These are phyloP conservation scores for Aspergillus ruber DNA, from an alignment of 2,329 filamentous ascomycete genomes.

Conservation along the genomic window DNA sequence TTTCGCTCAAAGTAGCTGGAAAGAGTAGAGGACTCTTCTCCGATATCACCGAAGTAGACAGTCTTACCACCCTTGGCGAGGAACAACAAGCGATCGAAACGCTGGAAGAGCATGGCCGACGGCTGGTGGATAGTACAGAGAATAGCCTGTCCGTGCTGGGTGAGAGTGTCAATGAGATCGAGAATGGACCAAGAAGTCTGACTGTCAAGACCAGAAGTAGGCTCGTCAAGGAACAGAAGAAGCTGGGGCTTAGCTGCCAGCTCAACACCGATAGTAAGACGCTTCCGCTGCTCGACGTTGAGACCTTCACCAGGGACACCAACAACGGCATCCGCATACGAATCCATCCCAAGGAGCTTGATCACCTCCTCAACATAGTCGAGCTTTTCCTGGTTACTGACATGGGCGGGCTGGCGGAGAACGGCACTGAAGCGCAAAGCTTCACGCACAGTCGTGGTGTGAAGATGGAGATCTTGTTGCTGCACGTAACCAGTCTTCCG, in stretches of 20 bases:
- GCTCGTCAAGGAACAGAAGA: constrained; percentile 88
- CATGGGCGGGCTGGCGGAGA: constrained; percentile 71
- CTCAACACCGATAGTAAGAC: constrained; percentile 92
- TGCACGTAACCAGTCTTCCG: constrained; percentile 89
- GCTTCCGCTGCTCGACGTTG: constrained; percentile 60
- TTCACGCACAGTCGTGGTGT: constrained; percentile 80
- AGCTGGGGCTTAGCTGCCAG: constrained; percentile 85
- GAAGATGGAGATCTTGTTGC: constrained; percentile 83
- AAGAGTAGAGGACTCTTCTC: constrained; percentile 51
- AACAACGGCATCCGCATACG: constrained; percentile 83
- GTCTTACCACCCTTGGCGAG: constrained; percentile 60
- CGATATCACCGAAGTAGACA: constrained; percentile 64
- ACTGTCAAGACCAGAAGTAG: constrained; percentile 86
- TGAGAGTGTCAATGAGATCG: constrained; percentile 80
- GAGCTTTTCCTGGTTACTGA: constrained; percentile 70
- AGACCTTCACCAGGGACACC: constrained; percentile 79
- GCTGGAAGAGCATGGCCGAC: constrained; percentile 90
- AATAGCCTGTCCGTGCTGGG: constrained; percentile 82
- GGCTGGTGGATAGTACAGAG: constrained; percentile 98
- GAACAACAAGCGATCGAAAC: constrained; percentile 63
- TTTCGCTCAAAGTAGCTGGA: constrained; percentile 60
- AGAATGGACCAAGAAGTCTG: constrained; percentile 92
- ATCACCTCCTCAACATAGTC: constrained; percentile 88
- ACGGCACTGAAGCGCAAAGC: constrained; percentile 79
- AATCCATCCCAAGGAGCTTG: constrained; percentile 80